Evolutionary conservation across 2,329 filamentous ascomycete species (phyloP), one percentile per base, ranked within the genome.

Genomic region (Xylaria sp.): DNA sequence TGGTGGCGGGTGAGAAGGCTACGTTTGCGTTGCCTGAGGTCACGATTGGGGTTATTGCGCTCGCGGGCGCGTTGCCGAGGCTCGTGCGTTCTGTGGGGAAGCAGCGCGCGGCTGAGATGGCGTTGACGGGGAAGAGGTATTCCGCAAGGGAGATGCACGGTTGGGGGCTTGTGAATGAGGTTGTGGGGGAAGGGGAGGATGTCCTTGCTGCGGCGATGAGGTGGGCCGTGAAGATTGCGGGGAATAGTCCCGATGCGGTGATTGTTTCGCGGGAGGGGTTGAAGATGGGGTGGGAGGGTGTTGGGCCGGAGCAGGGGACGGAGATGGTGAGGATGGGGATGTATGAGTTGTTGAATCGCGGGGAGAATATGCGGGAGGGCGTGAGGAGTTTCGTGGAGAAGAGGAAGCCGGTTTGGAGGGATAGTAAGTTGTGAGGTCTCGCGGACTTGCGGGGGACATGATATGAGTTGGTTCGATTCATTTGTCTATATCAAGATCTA

Each of bases 381-480:
- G 78, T 92, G 18, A 77, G 72, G 74, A 89, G 88, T 61, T 93
- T 93, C 76, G 86, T 89, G 16, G 88, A 92, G 79, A 91, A 86
- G 79, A 79, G 88, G 69, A 81, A 83, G 74, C 83, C 89, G 1
- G 77, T 77, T 44, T 92, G 89, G 88, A 82, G 78, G 67, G 77
- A 84, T 59, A 86, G 83, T 69, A 86, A 85, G 71, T 67, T 87
- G 65, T 87, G 16, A 42, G 11, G 37, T 30, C 23, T 30, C 23
- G 4, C 3, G 23, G 23, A 30, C 23, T 30, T 30, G 3, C 4
- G 72, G 52, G 6, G 4, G 30, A 52, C 23, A 5, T 37, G 35
- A 3, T 34, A 42, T 39, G 46, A 5, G 51, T 39, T 42, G 10
- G 42, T 23, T 37, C 2, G 6, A 5, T 30, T 30, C 23, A 30